These are phyloP conservation scores for Magnolia changhungtana DNA, from an alignment of 164 flowering plant species.

Conservation along the genomic window DNA sequence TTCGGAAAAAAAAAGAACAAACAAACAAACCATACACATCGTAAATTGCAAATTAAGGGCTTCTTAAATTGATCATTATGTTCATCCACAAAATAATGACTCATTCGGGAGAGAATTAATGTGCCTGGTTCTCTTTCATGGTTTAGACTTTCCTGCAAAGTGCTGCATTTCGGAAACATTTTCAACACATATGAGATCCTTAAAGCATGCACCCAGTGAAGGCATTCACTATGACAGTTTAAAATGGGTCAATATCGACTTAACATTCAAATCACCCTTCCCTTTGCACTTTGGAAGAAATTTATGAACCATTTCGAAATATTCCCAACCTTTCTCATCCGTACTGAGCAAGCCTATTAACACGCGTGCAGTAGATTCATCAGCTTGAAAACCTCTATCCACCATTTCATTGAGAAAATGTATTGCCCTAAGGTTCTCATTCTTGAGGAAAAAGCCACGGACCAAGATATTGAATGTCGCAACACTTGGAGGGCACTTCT, in stretches of 20 bases:
- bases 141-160: too few species aligned
- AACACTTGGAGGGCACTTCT: not conserved
- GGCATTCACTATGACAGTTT: not conserved
- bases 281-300: not conserved
- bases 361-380: constrained; percentile 1
- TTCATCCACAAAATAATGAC: too few species aligned
- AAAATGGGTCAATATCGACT: not conserved
- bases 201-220: too few species aligned
- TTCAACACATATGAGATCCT: not conserved
- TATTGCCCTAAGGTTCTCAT: constrained; percentile 6
- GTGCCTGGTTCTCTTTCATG: too few species aligned
- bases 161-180: not conserved
- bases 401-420: constrained; percentile 5
- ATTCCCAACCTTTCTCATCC: not conserved
- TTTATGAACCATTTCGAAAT: not conserved
- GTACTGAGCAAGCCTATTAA: not conserved
- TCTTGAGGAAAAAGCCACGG: constrained; percentile 2
- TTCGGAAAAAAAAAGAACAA: too few species aligned
- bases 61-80: too few species aligned
- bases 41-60: too few species aligned
- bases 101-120: too few species aligned
- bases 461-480: not conserved
- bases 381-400: not conserved
- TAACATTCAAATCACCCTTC: not conserved
- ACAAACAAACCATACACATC: too few species aligned